Evolutionary conservation across 1,284 basidiomycete species (phyloP).

Genomic region (Malassezia vespertilionis): DNA sequence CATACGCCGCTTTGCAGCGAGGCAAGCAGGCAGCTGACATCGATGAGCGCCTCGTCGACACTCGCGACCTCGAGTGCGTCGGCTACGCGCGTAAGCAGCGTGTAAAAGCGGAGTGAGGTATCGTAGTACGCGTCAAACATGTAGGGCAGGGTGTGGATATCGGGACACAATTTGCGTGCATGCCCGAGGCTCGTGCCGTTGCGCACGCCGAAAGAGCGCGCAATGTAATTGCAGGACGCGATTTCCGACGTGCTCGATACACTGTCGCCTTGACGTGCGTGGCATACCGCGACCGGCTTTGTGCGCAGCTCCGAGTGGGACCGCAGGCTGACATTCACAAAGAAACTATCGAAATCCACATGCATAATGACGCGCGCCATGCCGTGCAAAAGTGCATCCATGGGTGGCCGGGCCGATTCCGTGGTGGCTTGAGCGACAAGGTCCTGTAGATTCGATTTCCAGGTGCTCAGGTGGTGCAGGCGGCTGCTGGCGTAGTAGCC

Average conservation of each 20-base stretch:
- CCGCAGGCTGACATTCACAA: constrained; percentile 54
- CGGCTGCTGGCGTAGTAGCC: constrained; percentile 83
- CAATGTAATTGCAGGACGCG: constrained; percentile 87
- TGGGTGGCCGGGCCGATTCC: constrained; percentile 63
- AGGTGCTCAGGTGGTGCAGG: constrained; percentile 77
- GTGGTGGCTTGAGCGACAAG: constrained; percentile 56
- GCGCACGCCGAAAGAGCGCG: constrained; percentile 70
- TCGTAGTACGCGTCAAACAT: constrained; percentile 58
- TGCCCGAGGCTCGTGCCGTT: constrained; percentile 77
- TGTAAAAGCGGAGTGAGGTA: constrained; percentile 74
- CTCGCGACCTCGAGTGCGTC: constrained; percentile 90
- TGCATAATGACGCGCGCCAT: constrained; percentile 45
- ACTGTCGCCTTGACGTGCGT: constrained; percentile 53
- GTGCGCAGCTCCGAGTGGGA: constrained; percentile 28
- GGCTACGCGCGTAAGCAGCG: constrained; percentile 73
- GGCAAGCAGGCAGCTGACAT: constrained; percentile 62
- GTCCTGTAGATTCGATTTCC: constrained; percentile 77
- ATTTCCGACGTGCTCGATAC: constrained; percentile 56
- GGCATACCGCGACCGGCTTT: constrained; percentile 81
- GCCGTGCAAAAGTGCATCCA: constrained; percentile 37
- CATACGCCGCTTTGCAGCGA: constrained; percentile 21
- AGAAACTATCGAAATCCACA: constrained; percentile 77
- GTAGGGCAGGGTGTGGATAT: constrained; percentile 71
- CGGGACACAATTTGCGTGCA: constrained; percentile 30
- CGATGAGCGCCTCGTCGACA: constrained; percentile 87